Evolutionary conservation across 371 early-diverging fungal genomes (phyloP).

Genomic region (Rhizopus microsporus): DNA sequence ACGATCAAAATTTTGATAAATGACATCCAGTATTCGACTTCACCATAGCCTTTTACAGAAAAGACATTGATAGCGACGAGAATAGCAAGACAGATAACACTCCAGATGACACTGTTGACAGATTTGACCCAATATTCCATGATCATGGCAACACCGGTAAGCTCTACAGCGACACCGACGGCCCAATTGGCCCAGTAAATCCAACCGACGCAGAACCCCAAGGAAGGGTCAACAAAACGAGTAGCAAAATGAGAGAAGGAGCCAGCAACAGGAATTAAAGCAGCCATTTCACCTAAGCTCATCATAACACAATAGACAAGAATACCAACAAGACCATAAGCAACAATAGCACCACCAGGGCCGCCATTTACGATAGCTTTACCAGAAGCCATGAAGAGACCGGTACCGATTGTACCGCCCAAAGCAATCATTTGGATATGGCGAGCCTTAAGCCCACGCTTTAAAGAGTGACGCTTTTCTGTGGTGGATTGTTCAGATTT

Average conservation of each 20-base stretch:
- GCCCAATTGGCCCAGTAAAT: conserved; percentile 82
- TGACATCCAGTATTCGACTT: conserved; percentile 54
- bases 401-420: conserved; percentile 76
- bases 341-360: conserved; percentile 68
- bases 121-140: conserved; percentile 74
- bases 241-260: conserved; percentile 77
- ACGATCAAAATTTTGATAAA: conserved; percentile 57
- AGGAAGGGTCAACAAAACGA: conserved; percentile 77
- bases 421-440: conserved; percentile 69
- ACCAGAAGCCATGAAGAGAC: conserved; percentile 85
- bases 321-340: conserved; percentile 67
- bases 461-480: conserved; percentile 16
- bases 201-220: conserved; percentile 77
- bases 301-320: conserved; percentile 79
- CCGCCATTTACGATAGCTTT: conserved; percentile 76
- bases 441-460: conserved; percentile 53
- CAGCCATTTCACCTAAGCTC: conserved; percentile 83
- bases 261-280: conserved; percentile 78
- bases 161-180: conserved; percentile 73
- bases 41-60: conserved; percentile 66
- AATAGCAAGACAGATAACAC: conserved; percentile 49
- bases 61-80: conserved; percentile 61
- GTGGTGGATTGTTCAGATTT: conserved; percentile 11
- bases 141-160: conserved; percentile 75
- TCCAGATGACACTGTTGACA: conserved; percentile 58